Evolutionary conservation across 768 basidiomycete genomes (phyloP).

Genomic region (Termitomyces sp.): DNA sequence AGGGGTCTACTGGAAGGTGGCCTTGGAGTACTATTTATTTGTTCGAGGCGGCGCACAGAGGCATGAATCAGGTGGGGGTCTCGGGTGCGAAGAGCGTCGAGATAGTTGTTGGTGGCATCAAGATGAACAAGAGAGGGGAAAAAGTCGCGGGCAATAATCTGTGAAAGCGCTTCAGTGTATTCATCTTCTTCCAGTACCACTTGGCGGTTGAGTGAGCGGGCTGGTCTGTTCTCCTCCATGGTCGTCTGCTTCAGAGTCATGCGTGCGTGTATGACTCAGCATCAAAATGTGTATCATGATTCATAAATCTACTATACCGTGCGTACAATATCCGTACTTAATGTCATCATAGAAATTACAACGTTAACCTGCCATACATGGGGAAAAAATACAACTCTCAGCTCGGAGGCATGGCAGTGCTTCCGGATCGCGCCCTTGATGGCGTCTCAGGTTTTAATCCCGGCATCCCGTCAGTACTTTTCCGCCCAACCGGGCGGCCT

Average conservation of each 20-base stretch:
- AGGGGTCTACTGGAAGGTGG: constrained; percentile 22
- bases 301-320: neutral
- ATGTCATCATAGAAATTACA: constrained; percentile 13
- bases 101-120: constrained; percentile 82
- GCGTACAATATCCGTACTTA: neutral
- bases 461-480: constrained; percentile 21
- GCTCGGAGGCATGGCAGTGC: constrained; percentile 5
- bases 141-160: constrained; percentile 96
- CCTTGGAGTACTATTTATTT: constrained; percentile 49
- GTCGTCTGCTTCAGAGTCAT: neutral
- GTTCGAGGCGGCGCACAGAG: constrained; percentile 69
- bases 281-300: neutral
- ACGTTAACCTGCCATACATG: neutral
- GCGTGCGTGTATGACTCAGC: constrained; percentile 2
- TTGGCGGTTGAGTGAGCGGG: constrained; percentile 64
- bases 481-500: constrained; percentile 34
- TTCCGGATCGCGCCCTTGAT: constrained; percentile 14
- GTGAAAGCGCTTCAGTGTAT: constrained; percentile 84
- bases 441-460: neutral
- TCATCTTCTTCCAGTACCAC: constrained; percentile 86
- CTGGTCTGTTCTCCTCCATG: constrained; percentile 15
- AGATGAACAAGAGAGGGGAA: constrained; percentile 91
- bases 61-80: constrained; percentile 74
- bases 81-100: constrained; percentile 70
- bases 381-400: constrained; percentile 2